Conservation (phyloP, 2,329 filamentous ascomycete genomes). For the Corniculantispora saksenae region DNA sequence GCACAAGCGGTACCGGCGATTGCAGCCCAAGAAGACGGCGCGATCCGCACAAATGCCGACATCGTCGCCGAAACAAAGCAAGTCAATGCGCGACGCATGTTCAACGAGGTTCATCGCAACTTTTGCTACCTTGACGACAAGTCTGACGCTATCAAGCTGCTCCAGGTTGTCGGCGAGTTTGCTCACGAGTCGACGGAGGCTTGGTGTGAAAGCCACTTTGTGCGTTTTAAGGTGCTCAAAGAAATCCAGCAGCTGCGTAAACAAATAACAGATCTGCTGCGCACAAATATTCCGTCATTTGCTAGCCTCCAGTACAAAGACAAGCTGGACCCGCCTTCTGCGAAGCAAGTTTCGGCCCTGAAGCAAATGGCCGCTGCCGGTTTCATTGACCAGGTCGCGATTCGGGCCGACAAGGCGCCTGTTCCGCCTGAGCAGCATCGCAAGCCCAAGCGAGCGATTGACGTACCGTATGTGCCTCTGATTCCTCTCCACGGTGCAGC, state of each 20-base stretch:
- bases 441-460: conserved; percentile 81
- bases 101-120: conserved; percentile 72
- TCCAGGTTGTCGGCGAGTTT: conserved; percentile 87
- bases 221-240: conserved; percentile 82
- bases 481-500: conserved; percentile 60
- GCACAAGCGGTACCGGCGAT: conserved; percentile 69
- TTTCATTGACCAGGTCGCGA: conserved; percentile 92
- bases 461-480: conserved; percentile 88
- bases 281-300: conserved; percentile 69
- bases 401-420: conserved; percentile 84
- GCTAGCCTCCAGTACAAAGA: conserved; percentile 57
- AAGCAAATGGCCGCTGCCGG: conserved; percentile 91
- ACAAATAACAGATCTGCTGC: conserved; percentile 81
- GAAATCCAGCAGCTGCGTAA: conserved; percentile 81
- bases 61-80: conserved; percentile 70
- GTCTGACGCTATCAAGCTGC: conserved; percentile 85
- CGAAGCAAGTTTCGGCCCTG: conserved; percentile 73
- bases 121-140: conserved; percentile 80
- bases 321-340: conserved; percentile 58
- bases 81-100: conserved; percentile 61
- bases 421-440: conserved; percentile 65
- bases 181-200: conserved; percentile 69
- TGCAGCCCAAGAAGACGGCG: conserved; percentile 46
- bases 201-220: conserved; percentile 83
- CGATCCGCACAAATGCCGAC: conserved; percentile 64